Percentiles rank a stretch among this genome's conserved stretches.
phyloP scores from a whole-genome alignment of 495 filamentous ascomycete genomes.

The Aspergillus steynii region DNA sequence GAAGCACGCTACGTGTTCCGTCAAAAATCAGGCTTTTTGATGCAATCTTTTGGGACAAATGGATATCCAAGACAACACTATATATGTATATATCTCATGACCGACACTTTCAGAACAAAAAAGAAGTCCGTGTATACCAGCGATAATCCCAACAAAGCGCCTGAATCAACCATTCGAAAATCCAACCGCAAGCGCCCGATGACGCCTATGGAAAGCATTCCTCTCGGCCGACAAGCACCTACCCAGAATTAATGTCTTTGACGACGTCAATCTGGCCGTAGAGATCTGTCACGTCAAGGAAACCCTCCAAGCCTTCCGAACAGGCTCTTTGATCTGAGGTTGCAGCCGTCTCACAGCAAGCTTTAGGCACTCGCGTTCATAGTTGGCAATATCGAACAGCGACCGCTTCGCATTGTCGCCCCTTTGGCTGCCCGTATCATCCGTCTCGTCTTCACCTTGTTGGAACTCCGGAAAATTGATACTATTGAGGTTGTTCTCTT shows the following conservation, averaged over 20 bases:
- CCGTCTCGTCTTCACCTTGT: neutral
- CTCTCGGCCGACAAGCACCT: neutral
- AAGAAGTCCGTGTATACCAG: too few species aligned
- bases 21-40: too few species aligned
- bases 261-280: slow-evolving; percentile 42
- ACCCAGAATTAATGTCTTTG: slow-evolving; percentile 22
- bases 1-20: too few species aligned
- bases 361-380: slow-evolving; percentile 26
- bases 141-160: too few species aligned
- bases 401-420: slow-evolving; percentile 16
- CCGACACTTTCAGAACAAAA: too few species aligned
- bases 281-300: slow-evolving; percentile 40
- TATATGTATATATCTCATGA: too few species aligned
- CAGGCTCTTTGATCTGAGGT: slow-evolving; percentile 6
- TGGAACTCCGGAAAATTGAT: slow-evolving; percentile 40
- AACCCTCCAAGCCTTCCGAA: slow-evolving; percentile 23
- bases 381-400: slow-evolving; percentile 28
- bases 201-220: too few species aligned
- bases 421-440: too few species aligned
- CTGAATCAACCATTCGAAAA: too few species aligned
- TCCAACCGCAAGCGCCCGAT: too few species aligned
- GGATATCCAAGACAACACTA: too few species aligned
- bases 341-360: slow-evolving; percentile 17
- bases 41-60: too few species aligned
- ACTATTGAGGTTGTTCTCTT: slow-evolving; percentile 41